Evolutionary conservation across 768 basidiomycete genomes (phyloP).

Genomic region (Boletellus ananas): DNA sequence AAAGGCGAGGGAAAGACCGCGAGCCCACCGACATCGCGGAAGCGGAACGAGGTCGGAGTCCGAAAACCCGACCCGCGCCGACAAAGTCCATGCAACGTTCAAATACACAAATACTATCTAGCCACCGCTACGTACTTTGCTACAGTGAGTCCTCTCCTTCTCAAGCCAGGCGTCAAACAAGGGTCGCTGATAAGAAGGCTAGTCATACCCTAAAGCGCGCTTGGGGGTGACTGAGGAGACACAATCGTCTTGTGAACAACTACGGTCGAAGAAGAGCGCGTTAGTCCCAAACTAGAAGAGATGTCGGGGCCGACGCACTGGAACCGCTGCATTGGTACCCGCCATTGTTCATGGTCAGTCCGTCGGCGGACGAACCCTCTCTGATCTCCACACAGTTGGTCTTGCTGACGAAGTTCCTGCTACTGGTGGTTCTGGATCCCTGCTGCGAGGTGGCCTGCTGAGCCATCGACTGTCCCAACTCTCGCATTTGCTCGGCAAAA

Average conservation of each 20-base stretch:
- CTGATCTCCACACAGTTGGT: not conserved
- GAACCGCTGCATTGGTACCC: constrained; percentile 1
- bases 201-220: not conserved
- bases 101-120: too few relatives aligned
- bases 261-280: not conserved
- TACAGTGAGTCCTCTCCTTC: too few relatives aligned
- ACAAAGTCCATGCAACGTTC: too few relatives aligned
- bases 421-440: not conserved
- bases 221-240: not conserved
- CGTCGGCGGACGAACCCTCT: not conserved
- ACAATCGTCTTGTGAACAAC: constrained; percentile 8
- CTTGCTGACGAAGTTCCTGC: not conserved
- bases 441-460: not conserved
- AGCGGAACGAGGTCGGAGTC: too few relatives aligned
- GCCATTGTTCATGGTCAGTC: constrained; percentile 8
- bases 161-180: too few relatives aligned
- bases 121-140: too few relatives aligned
- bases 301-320: constrained; percentile 1
- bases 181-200: too few relatives aligned
- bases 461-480: not conserved
- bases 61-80: too few relatives aligned
- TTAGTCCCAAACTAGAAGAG: too few relatives aligned
- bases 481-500: not conserved
- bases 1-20: too few relatives aligned
- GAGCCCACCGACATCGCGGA: too few relatives aligned